Base-by-base conservation (phyloP, 495 filamentous ascomycete species). In the Amphirosellinia nigrospora region DNA sequence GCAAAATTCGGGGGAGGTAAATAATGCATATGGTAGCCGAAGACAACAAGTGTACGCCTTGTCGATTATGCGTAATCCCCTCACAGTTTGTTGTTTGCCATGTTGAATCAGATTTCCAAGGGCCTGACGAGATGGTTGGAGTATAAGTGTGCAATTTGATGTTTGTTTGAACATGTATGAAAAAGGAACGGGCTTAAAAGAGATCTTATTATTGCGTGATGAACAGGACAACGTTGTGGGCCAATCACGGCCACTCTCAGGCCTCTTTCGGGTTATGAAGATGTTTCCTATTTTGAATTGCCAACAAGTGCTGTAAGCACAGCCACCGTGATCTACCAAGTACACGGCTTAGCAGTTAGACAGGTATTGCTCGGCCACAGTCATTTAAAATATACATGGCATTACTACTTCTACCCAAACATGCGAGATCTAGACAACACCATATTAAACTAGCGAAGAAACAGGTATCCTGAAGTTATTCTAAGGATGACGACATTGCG, bases 181-280 rank as follows among this genome's bases (percentile, higher is more conserved):
- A 62, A 43, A 28, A 19, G 11, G 23, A 62, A 23, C 45, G n/a
- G 16, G 16, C n/a, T 45, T 45, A 62, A 21, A 6, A 36, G 8
- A 11, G 3, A 30, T 28, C 1, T 30, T 13, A 7, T 8, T 15
- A 32, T 7, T 26, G 39, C 32, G n/a, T n/a, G 26, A 46, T 32
- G 41, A 63, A 36, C 30, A 32, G 13, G 43, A 50, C 61, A 48
- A 19, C 23, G 61, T 7, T 34, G 9, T 26, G 28, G 30, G 19
- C 65, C 65, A 68, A 68, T 59, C 53, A 59, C 28, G 53, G 38
- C 38, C 2, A 28, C 26, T 60, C 23, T 19, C 41, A 10, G 39
- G 38, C n/a, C 65, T 30, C 38, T 68, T 68, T 46, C 34, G 26
- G 53, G 50, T 66, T 34, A 58, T 65, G 13, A 64, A 41, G 45